These are phyloP conservation scores for Mycosphaerella sp. DNA, from an alignment of 2,329 filamentous ascomycete genomes.

Conservation along the genomic window DNA sequence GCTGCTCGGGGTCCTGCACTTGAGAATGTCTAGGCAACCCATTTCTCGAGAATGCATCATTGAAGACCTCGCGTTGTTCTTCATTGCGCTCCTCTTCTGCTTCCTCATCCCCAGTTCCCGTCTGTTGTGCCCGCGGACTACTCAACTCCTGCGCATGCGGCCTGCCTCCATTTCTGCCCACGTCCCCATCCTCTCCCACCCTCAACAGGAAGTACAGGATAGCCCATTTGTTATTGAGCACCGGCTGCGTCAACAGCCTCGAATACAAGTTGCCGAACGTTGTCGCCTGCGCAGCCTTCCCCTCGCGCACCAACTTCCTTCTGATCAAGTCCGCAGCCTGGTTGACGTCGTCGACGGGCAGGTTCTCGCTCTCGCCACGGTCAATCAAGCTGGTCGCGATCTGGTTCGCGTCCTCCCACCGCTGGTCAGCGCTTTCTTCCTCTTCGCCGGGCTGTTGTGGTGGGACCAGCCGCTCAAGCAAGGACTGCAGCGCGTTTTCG, in stretches of 20 bases:
- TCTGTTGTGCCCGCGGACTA: constrained; percentile 11
- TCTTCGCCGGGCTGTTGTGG: constrained; percentile 56
- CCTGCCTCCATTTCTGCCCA: neutral
- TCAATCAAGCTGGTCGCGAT: constrained; percentile 46
- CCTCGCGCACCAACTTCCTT: constrained; percentile 71
- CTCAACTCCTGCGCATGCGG: constrained; percentile 8
- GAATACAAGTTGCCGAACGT: constrained; percentile 89
- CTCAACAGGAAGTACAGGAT: constrained; percentile 88
- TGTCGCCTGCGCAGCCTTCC: constrained; percentile 66
- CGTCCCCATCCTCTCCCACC: constrained; percentile 49
- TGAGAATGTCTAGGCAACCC: constrained; percentile 39
- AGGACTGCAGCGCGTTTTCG: constrained; percentile 69
- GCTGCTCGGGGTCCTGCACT: constrained; percentile 20
- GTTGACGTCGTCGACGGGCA: constrained; percentile 63
- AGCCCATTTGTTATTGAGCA: constrained; percentile 92
- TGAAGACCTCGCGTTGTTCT: constrained; percentile 33
- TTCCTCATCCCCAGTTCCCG: constrained; percentile 15
- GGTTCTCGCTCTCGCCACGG: constrained; percentile 46
- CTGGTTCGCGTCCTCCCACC: constrained; percentile 57
- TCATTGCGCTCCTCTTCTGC: constrained; percentile 14
- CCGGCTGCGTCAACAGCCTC: constrained; percentile 79
- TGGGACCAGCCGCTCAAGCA: constrained; percentile 69
- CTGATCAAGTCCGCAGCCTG: constrained; percentile 92
- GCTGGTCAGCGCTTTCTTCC: constrained; percentile 61
- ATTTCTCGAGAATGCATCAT: constrained; percentile 45